phyloP scores from a whole-genome alignment of 169 alveolate species.

The Pseudocohnilembus persalinus region DNA sequence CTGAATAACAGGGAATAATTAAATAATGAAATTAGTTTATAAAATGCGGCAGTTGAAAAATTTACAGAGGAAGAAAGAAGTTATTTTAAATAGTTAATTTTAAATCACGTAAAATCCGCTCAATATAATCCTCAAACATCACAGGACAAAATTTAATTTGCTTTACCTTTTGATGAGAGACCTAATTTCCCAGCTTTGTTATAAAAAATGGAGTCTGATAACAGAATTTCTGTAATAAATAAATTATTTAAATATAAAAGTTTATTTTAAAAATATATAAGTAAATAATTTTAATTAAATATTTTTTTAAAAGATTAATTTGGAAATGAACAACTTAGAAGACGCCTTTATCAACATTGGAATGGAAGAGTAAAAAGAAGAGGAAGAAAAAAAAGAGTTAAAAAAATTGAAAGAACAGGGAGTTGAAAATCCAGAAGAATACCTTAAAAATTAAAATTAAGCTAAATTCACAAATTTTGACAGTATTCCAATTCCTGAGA shows the following conservation, averaged over 20 bases:
- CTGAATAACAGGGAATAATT: not conserved
- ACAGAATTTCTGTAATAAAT: not conserved
- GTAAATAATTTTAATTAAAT: not conserved
- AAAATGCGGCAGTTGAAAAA: not conserved
- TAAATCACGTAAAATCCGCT: not conserved
- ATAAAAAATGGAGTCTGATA: not conserved
- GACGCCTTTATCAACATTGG: slow-evolving; percentile 66
- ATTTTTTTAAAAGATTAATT: not conserved
- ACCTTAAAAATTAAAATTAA: slow-evolving; percentile 6
- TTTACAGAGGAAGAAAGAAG: not conserved
- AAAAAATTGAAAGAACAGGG: not conserved
- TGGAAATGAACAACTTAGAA: slow-evolving; percentile 55
- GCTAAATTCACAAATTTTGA: slow-evolving; percentile 12
- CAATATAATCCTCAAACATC: slow-evolving; percentile 5
- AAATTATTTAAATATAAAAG: too few relatives aligned
- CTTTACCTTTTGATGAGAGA: slow-evolving; percentile 4
- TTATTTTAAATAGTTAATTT: not conserved
- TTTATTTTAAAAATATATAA: not conserved
- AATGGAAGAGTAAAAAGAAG: slow-evolving; percentile 53
- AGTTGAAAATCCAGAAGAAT: not conserved
- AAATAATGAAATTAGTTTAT: not conserved
- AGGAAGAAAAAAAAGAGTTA: not conserved
- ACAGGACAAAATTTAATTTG: not conserved
- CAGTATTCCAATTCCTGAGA: slow-evolving; percentile 8
- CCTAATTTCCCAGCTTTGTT: not conserved